Evolutionary conservation across 73 alveolate genomes (phyloP), one percentile per base, ranked within the genome.

Genomic region (Stentor roeselii): DNA sequence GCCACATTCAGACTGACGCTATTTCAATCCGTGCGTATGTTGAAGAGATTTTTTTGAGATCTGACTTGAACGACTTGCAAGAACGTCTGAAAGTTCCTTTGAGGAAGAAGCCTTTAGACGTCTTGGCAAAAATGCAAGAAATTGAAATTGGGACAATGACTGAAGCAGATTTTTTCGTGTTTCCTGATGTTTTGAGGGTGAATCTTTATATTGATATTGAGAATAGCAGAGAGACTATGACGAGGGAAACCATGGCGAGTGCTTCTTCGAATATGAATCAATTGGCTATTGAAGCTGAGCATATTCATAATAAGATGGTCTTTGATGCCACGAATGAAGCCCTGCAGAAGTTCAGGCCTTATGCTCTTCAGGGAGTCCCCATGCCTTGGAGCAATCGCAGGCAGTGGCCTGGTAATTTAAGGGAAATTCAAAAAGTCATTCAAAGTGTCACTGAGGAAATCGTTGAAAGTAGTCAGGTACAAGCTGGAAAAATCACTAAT

Each of bases 311-410:
- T 77, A 94, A 94, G 76, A 94, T 89, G 15, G 83, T 94, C 4
- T 94, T 90, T 76, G 98, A 94, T 78, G 97, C 96, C 3, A 82
- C 92, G 0, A 94, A 94, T 82, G 98, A 94, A 82, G 97, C 97
- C 3, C 78, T 94, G 14, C 97, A 94, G 77, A 90, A 95, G 4
- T 84, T 42, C 42, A 84, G 98, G 75, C 97, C 97, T 61, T 92
- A 90, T 84, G 97, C 97, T 3, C 86, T 92, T 50, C 82, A 89
- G 84, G 97, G 98, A 3, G 92, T 89, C 27, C 98, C 98, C 0
- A 60, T 92, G 61, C 97, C 98, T 21, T 94, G 98, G 97, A 74
- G 90, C 77, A 88, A 36, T 61, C 36, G 60, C 2, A 85, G 75
- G 41, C 42, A 40, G 30, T 60, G 84, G 2, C 6, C 75, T 59